phyloP scores from a whole-genome alignment of 2,329 filamentous ascomycete genomes.

The Sporothrix brasiliensis region DNA sequence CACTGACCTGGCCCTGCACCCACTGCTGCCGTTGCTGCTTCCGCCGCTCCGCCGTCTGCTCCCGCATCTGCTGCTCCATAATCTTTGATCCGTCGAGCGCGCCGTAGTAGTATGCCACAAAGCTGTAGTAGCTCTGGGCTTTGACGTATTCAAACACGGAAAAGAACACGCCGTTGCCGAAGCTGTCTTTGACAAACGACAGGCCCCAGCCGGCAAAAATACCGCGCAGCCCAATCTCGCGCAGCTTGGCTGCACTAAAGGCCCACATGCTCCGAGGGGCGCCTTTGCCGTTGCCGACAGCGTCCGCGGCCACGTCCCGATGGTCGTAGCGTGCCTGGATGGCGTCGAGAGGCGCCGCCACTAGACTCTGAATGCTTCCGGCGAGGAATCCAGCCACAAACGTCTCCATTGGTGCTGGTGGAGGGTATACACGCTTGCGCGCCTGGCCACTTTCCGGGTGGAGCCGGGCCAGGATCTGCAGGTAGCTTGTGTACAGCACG shows the following conservation, averaged over 20 bases:
- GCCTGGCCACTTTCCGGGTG: slow-evolving; percentile 64
- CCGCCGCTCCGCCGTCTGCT: slow-evolving; percentile 52
- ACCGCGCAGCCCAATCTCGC: slow-evolving; percentile 71
- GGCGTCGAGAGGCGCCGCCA: slow-evolving; percentile 75
- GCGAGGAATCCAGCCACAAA: slow-evolving; percentile 72
- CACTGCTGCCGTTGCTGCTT: slow-evolving; percentile 19
- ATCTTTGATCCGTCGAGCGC: slow-evolving; percentile 57
- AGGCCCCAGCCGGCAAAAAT: slow-evolving; percentile 75
- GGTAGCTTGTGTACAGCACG: slow-evolving; percentile 74
- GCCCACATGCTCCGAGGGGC: slow-evolving; percentile 68
- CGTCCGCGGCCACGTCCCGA: slow-evolving; percentile 48
- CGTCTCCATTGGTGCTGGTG: slow-evolving; percentile 63
- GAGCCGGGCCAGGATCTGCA: slow-evolving; percentile 67
- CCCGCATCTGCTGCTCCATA: slow-evolving; percentile 31
- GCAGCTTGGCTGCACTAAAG: slow-evolving; percentile 67
- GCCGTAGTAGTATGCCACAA: slow-evolving; percentile 71
- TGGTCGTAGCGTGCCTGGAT: slow-evolving; percentile 73
- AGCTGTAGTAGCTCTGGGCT: slow-evolving; percentile 71
- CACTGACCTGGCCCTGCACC: slow-evolving; percentile 68
- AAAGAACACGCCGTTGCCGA: slow-evolving; percentile 74
- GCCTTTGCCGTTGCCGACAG: slow-evolving; percentile 37
- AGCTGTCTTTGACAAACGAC: slow-evolving; percentile 68
- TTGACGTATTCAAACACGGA: slow-evolving; percentile 76
- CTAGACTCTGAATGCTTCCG: slow-evolving; percentile 68
- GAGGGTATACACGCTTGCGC: slow-evolving; percentile 68